phyloP scores from a whole-genome alignment of 2,329 filamentous ascomycete genomes.

The Hypoxylon sp. region DNA sequence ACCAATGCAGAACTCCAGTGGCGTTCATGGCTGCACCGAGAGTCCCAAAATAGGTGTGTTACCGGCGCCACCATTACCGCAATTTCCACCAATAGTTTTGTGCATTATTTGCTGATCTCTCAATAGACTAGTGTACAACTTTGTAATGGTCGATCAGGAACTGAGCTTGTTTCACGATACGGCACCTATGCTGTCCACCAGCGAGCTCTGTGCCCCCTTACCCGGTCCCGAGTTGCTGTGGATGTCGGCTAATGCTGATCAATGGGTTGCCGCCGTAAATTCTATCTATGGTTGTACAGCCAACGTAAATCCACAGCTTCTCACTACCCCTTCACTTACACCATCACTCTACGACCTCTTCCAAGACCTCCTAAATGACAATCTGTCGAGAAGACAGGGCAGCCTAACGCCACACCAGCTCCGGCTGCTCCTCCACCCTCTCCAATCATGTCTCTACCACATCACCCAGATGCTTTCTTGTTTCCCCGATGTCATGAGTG shows the following conservation, averaged over 20 bases:
- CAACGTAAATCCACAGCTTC: slow-evolving; percentile 66
- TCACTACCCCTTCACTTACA: slow-evolving; percentile 67
- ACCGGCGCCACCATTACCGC: slow-evolving; percentile 38
- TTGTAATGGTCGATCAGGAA: slow-evolving; percentile 82
- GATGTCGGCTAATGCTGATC: slow-evolving; percentile 70
- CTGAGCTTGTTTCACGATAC: slow-evolving; percentile 77
- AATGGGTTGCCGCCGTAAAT: slow-evolving; percentile 74
- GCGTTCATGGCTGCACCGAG: slow-evolving; percentile 75
- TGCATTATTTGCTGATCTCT: slow-evolving; percentile 42
- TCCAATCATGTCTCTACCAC: slow-evolving; percentile 76
- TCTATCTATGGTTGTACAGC: slow-evolving; percentile 68
- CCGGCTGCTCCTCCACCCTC: slow-evolving; percentile 76
- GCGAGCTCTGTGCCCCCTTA: slow-evolving; percentile 75
- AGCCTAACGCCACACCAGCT: slow-evolving; percentile 69
- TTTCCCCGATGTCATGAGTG: slow-evolving; percentile 69
- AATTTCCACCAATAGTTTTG: slow-evolving; percentile 27
- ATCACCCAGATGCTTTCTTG: slow-evolving; percentile 76
- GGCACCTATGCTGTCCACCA: slow-evolving; percentile 74
- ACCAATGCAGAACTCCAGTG: slow-evolving; percentile 67
- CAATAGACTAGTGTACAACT: slow-evolving; percentile 78
- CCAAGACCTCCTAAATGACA: slow-evolving; percentile 76
- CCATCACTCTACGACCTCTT: slow-evolving; percentile 76
- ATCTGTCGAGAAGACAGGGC: slow-evolving; percentile 65
- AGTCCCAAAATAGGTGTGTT: slow-evolving; percentile 73
- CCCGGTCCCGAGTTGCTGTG: slow-evolving; percentile 74